Conservation (phyloP, 805 yeast species). For the Sugiyamaella floridensis region DNA sequence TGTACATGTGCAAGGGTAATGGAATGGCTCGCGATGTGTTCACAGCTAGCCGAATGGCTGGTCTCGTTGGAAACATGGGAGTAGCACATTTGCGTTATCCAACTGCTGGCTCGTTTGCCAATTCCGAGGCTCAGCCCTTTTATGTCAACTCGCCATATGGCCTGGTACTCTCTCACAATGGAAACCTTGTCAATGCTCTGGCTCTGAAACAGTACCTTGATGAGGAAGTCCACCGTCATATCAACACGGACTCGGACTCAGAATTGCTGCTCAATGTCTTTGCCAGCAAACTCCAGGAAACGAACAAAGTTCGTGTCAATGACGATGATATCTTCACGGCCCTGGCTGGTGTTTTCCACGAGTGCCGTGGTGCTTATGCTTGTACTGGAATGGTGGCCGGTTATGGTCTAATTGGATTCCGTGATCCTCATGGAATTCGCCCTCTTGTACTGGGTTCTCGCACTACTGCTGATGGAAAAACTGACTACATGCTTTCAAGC, state of each 20-base stretch:
- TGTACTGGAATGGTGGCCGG: conserved; percentile 95
- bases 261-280: conserved; percentile 84
- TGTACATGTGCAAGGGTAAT: conserved; percentile 96
- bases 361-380: conserved; percentile 94
- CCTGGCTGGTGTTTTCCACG: conserved; percentile 68
- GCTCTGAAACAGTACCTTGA: conserved; percentile 76
- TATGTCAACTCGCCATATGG: conserved; percentile 98
- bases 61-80: conserved; percentile 90
- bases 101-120: conserved; percentile 93
- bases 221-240: conserved; percentile 91
- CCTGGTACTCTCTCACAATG: conserved; percentile 83
- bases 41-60: conserved; percentile 70
- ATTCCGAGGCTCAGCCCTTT: conserved; percentile 97
- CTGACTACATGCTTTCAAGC: conserved; percentile 90
- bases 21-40: conserved; percentile 98
- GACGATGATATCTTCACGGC: conserved; percentile 85
- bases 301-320: conserved; percentile 89
- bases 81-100: conserved; percentile 92
- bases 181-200: conserved; percentile 83
- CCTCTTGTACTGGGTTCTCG: conserved; percentile 87
- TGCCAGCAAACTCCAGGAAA: conserved; percentile 85
- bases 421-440: conserved; percentile 96
- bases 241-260: conserved; percentile 94
- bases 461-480: conserved; percentile 53
- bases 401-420: conserved; percentile 87